Evolutionary conservation across 2,329 filamentous ascomycete genomes (phyloP), one percentile per base, ranked within the genome.

Genomic region (Aschersonia sp.): DNA sequence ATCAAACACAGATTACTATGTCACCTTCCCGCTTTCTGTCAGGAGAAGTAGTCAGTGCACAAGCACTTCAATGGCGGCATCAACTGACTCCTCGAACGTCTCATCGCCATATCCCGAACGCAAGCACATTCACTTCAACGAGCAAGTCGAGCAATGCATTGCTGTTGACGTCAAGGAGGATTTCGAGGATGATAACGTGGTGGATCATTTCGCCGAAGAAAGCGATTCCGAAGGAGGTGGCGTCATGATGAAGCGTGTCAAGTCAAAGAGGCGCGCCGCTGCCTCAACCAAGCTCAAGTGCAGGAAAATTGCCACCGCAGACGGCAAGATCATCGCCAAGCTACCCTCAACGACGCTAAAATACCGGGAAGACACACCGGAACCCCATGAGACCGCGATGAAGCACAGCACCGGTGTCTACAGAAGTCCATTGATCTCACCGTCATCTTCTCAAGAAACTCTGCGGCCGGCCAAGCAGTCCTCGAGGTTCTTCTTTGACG

Each of bases 111-210:
- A 78, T 69, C 65, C 77, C 5, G 82, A 84, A 57, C 77, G 80
- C 58, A 89, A 82, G 51, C 91, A 95, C 61, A 97, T 98, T 54
- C 87, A 94, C 59, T 98, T 98, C 64, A 92, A 96, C 60, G 86
- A 96, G 60, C 85, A 91, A 66, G 92, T 98, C 2, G 83, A 89
- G 61, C 91, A 97, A 62, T 96, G 89, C 62, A 96, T 96, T 54
- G 92, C 92, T 5, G 79, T 98, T 32, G 89, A 97, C 35, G 75
- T 80, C 56, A 94, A 94, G 66, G 80, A 85, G 53, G 82, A 83
- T 30, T 84, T 89, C 45, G 80, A 85, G 31, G 80, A 87, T 47
- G 80, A 85, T 9, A 74, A 83, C 9, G 75, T 80, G 30, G 65
- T 72, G 4, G 74, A 75, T 38, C 56, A 51, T 4, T 71, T 66